Base-by-base conservation (phyloP, 805 yeast genomes). In the Kuraishia floccosa region DNA sequence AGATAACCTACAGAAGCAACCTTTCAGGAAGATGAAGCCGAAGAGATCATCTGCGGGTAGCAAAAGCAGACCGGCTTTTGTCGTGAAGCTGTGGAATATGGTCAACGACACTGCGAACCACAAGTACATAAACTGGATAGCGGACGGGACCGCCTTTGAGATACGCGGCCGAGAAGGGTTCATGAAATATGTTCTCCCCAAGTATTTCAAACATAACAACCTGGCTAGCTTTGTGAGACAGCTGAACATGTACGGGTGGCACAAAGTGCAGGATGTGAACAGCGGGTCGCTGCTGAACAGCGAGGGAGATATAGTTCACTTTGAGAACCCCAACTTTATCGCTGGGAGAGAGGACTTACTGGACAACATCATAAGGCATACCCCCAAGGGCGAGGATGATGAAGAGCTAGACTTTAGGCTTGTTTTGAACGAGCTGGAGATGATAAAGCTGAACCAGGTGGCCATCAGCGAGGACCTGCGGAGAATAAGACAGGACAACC, bases 201-300 rank as follows among this genome's bases (percentile, higher is more conserved):
- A 77, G 47, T 91, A 85, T 58, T 91, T 87, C 65, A 91, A 91
- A 53, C 98, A 91, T 56, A 79, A 83, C 37, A 89, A 91, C 51
- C 87, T 91, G 57, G 93, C 97, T 14, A 77, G 91, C 20, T 91
- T 91, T 65, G 97, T 91, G 11, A 73, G 98, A 38, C 98, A 89
- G 51, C 65, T 89, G 46, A 89, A 89, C 56, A 89, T 91, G 98
- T 91, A 91, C 51, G 98, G 98, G 8, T 91, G 96, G 96, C 97
- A 87, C 60, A 91, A 91, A 56, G 91, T 91, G 4, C 98, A 91
- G 55, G 97, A 91, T 54, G 74, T 87, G 15, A 81, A 60, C 35
- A 68, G 80, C 17, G 96, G 93, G 3, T 68, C 87, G 4, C n/a
- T n/a, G n/a, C 56, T 76, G 36, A 65, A 68, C 34, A 64, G 59